Base-by-base conservation (phyloP, 306 rosid genomes). In the Vicia sativa region DNA sequence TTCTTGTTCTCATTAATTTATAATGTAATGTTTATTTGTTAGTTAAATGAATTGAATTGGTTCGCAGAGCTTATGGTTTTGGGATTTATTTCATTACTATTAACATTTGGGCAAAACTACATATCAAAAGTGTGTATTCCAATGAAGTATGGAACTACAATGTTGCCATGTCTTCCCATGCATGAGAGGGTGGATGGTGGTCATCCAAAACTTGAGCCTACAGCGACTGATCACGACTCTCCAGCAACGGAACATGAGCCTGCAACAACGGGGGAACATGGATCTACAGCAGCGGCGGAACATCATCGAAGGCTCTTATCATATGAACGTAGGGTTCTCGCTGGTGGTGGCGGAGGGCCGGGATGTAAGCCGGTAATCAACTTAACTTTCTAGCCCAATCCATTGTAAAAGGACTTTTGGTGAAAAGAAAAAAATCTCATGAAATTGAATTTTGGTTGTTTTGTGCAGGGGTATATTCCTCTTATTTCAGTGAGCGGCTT, bases 1-100 rank as follows among this genome's bases (percentile, higher is more conserved):
- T 41, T 41, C n/a, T 10, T 41, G 45, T 31, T 60, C 11, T 13
- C 10, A 34, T 11, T 43, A 13, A 72, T 49, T 16, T 3, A 2
- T 9, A 12, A 12, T 25, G 18, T 26, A 25, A 55, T 55, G 19
- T 26, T 26, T 25, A 18, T 26, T 25, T 5, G 61, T 38, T 62
- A 9, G 53, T 62, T 12, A 11, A 18, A 72, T 62, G 9, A 11
- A 4, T 14, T 62, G 25, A 25, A 11, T 49, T 75, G 39, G 37
- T 6, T 52, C 72, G 87, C 97, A 93, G 99, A 93, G 83, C 91
- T 93, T 55, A 93, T 93, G 99, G 84, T 93, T 79, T 80, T 93
- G 68, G 99, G 99, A 58, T 93, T 93, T 77, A 93, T 93, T 56
- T 93, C 99, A 14, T 80, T 93, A 61, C 65, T 93, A 6, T 81